Percentiles rank a stretch among this genome's conserved stretches.
Conservation (phyloP, 2,329 filamentous ascomycete species). For the Paradendryphiella salina region DNA sequence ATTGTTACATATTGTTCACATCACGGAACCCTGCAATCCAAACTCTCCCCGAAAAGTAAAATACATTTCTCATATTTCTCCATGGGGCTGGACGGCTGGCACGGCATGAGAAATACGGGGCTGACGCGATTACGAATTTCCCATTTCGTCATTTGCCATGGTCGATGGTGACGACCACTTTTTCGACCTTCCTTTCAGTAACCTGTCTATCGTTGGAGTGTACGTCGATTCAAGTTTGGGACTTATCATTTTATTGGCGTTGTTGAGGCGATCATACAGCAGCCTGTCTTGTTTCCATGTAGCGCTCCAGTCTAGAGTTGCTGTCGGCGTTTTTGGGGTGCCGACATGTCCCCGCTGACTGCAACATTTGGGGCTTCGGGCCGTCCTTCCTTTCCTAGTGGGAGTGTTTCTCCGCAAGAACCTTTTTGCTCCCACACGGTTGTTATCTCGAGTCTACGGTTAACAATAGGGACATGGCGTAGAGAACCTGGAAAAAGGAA, state of each 20-base stretch:
- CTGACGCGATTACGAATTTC: conserved; percentile 23
- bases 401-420: conserved; percentile 3
- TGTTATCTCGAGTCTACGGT: conserved; percentile 21
- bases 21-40: conserved; percentile 17
- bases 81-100: conserved; percentile 14
- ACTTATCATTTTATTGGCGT: conserved; percentile 26
- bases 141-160: conserved; percentile 3
- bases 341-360: not conserved
- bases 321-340: conserved; percentile 17
- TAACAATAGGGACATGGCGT: conserved; percentile 16
- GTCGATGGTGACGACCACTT: conserved; percentile 18
- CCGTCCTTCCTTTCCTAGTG: conserved; percentile 17
- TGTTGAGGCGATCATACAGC: conserved; percentile 21
- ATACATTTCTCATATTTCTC: conserved; percentile 20
- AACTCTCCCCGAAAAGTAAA: conserved; percentile 14
- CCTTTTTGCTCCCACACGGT: conserved; percentile 20
- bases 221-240: conserved; percentile 22
- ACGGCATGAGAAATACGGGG: conserved; percentile 12
- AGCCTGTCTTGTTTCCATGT: conserved; percentile 3
- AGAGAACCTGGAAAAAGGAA: conserved; percentile 7
- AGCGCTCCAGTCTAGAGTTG: conserved; percentile 10
- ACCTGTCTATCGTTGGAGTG: conserved; percentile 21
- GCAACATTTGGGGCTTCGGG: conserved; percentile 9
- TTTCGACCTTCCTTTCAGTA: conserved; percentile 24
- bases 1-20: conserved; percentile 21